Percentiles rank a stretch among this genome's conserved stretches.
phyloP scores from a whole-genome alignment of 768 basidiomycete genomes.

The Lanmaoa rubissima region DNA sequence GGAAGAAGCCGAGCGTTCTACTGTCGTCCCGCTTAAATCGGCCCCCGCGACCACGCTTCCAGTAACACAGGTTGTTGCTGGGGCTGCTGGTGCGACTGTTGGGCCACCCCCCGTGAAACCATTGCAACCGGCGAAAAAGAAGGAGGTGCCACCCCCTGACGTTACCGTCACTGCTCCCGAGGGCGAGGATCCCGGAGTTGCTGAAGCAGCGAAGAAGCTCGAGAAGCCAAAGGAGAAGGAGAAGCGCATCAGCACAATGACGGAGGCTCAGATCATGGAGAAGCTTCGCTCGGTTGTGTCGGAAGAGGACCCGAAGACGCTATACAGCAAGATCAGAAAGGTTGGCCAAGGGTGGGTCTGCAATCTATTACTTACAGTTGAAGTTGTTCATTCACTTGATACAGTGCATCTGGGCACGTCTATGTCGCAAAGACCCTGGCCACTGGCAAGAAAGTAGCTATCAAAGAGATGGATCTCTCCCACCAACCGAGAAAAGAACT shows the following conservation, averaged over 20 bases:
- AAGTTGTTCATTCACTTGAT: slow-evolving; percentile 10
- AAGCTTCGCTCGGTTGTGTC: slow-evolving; percentile 88
- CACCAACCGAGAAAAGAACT: slow-evolving; percentile 96
- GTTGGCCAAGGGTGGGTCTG: slow-evolving; percentile 91
- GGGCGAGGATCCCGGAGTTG: slow-evolving; percentile 46
- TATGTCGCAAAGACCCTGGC: slow-evolving; percentile 92
- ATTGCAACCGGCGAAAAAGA: slow-evolving; percentile 71
- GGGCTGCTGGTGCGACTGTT: slow-evolving; percentile 47
- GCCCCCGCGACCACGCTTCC: slow-evolving; percentile 43
- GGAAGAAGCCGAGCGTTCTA: slow-evolving; percentile 40
- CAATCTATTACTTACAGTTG: not conserved
- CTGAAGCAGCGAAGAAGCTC: slow-evolving; percentile 70
- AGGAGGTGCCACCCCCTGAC: slow-evolving; percentile 31
- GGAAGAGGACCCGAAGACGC: slow-evolving; percentile 78
- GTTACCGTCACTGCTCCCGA: slow-evolving; percentile 56
- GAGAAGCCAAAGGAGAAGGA: slow-evolving; percentile 59
- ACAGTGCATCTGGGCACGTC: slow-evolving; percentile 93
- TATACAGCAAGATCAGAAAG: slow-evolving; percentile 98
- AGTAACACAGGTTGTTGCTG: slow-evolving; percentile 43
- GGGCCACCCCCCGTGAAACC: slow-evolving; percentile 71
- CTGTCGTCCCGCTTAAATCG: slow-evolving; percentile 44
- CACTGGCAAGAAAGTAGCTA: slow-evolving; percentile 86
- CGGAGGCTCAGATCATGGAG: slow-evolving; percentile 97
- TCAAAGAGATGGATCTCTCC: slow-evolving; percentile 97
- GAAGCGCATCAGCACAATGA: slow-evolving; percentile 93